A percentile compares a stretch with the other conserved stretches of the same genome.
phyloP scores from a whole-genome alignment of 2,329 filamentous ascomycete species.

The Polytolypa hystricis region DNA sequence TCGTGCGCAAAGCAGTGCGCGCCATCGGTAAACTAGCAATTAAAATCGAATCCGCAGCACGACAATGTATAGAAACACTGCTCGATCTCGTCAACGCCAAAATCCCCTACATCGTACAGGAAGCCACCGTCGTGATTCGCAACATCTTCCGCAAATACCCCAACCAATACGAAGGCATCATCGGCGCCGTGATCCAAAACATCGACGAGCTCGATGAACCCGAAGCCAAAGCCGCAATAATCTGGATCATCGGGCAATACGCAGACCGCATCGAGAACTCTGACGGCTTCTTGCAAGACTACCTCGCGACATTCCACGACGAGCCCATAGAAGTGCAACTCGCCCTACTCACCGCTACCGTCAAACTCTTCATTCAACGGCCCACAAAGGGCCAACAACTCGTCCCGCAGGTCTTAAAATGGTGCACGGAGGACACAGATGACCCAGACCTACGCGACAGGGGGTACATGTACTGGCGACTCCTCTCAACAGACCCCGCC shows the following conservation, averaged over 20 bases:
- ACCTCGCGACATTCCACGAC: conserved; percentile 84
- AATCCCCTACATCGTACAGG: conserved; percentile 96
- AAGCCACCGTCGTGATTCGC: conserved; percentile 94
- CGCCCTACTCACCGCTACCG: conserved; percentile 85
- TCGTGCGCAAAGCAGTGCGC: conserved; percentile 92
- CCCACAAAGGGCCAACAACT: conserved; percentile 89
- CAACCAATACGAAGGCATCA: conserved; percentile 97
- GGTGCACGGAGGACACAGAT: conserved; percentile 98
- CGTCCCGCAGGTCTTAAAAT: conserved; percentile 90
- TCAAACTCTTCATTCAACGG: conserved; percentile 94
- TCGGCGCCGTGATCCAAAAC: conserved; percentile 88
- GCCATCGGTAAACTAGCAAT: conserved; percentile 97
- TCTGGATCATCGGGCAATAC: conserved; percentile 98
- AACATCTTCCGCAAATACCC: conserved; percentile 99
- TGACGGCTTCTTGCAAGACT: conserved; percentile 86
- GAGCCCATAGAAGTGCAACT: conserved; percentile 94
- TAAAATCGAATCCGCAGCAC: conserved; percentile 92
- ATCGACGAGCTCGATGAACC: conserved; percentile 94
- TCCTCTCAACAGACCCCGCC: conserved; percentile 82
- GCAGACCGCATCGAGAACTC: conserved; percentile 96
- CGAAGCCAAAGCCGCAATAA: conserved; percentile 95
- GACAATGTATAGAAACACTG: conserved; percentile 82
- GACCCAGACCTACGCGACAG: conserved; percentile 92
- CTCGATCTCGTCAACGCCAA: conserved; percentile 95
- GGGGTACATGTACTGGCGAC: conserved; percentile 98